Base-by-base conservation (phyloP, 106 monocot genomes). In the Gastrodia elata region DNA sequence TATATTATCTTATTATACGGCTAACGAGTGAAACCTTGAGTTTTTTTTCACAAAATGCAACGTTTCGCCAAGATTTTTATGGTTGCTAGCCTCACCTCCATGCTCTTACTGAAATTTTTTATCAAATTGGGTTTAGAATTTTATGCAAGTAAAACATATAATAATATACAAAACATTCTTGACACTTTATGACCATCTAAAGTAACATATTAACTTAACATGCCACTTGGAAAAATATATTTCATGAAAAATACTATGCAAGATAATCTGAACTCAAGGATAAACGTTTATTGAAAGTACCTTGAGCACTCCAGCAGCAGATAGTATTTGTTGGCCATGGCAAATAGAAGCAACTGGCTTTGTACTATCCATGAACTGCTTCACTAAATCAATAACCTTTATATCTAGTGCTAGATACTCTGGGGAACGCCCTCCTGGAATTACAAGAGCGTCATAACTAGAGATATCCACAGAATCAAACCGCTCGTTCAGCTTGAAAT, bases 341-440 rank as follows among this genome's bases (percentile, higher is more conserved):
- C 96, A 97, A 74, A 97, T 92, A 16, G 96, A 97, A 74, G 89
- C 87, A 65, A 97, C 86, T 49, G 90, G 92, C 73, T 97, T 97
- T 57, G 71, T 72, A 46, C 28, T 64, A 38, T 83, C 74, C 88
- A 90, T 92, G 77, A 97, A 97, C 27, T 84, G 77, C 76, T 83
- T 92, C 25, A 92, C 96, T 57, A 96, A 64, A 48, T 79, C 74
- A 65, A 89, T 72, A 26, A 97, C 92, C 77, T 86, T 82, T 55
- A 86, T 82, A 37, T 97, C 77, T 71, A 97, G 70, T 27, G 92
- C 89, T 34, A 97, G 89, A 69, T 92, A 97, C 71, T 90, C 92
- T 3, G 92, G 92, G 68, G 92, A 89, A 9, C 92, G 90, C 9
- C 96, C 96, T 46, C 92, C 96, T 28, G 92, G 96, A 39, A 92